Evolutionary conservation across 352 stramenopile genomes (phyloP), one percentile per base, ranked within the genome.

Genomic region (Pythium monospermum): DNA sequence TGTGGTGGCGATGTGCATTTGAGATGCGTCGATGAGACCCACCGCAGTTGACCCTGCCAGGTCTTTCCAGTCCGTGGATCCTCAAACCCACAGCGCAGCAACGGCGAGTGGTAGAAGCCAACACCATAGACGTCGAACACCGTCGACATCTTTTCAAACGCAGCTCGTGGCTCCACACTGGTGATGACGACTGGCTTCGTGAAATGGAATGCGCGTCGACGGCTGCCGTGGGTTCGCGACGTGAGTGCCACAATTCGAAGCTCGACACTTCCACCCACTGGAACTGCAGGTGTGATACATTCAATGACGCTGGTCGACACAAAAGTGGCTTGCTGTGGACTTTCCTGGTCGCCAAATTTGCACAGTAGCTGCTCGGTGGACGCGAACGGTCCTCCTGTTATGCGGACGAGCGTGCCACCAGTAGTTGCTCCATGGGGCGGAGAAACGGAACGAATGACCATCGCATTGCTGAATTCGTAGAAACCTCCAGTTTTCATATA

Each of bases 361-460:
- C 81, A 92, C 13, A 48, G 44, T 35, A 88, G 70, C 0, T 33
- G 51, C 38, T 87, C 73, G 6, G 62, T 53, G 3, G 23, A 7
- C 11, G 41, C 23, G 54, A 96, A 89, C 1, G 47, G 35, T 8
- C 65, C 69, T 23, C 87, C 87, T 28, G 58, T 49, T 1, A 96
- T 44, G 16, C 66, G 83, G 0, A 96, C 57, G 3, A 41, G 10
- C 8, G 84, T 92, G 13, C 78, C 84, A 28, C 87, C 86, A 2
- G 62, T 67, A 1, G 73, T 38, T 16, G 69, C 60, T 11, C 76
- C 83, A 49, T 73, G 77, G 2, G 32, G 57, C 23, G 86, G 87
- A 19, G 31, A 45, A 2, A 87, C 59, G 2, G 26, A 19, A 2
- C 48, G 36, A 53, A 90, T 57, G 4, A 43, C 53, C 13, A 84